A percentile compares a stretch with the other conserved stretches of the same genome.
phyloP scores from a whole-genome alignment of 192 early-diverging fungal genomes.

The Coemansia brasiliensis region DNA sequence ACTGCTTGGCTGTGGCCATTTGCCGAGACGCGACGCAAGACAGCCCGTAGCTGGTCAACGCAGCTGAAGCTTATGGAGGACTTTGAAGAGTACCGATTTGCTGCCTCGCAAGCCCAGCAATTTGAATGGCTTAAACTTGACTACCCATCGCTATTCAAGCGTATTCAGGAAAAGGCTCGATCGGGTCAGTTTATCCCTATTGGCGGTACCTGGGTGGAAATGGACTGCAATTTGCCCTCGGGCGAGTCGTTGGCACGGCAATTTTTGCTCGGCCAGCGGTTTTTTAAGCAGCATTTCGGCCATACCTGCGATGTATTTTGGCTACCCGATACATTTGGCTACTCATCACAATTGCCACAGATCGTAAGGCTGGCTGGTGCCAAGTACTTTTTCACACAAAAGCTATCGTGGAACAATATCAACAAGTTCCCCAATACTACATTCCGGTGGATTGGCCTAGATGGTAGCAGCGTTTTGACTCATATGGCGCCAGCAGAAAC shows the following conservation, averaged over 20 bases:
- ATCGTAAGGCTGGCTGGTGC: slow-evolving; percentile 75
- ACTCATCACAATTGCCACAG: slow-evolving; percentile 91
- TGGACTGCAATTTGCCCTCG: slow-evolving; percentile 97
- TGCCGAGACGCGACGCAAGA: slow-evolving; percentile 96
- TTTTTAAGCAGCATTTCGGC: slow-evolving; percentile 79
- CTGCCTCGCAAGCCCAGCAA: slow-evolving; percentile 96
- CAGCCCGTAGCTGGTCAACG: slow-evolving; percentile 79
- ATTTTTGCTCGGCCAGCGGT: slow-evolving; percentile 91
- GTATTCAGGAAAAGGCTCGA: slow-evolving; percentile 69
- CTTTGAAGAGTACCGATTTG: slow-evolving; percentile 88
- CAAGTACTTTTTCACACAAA: slow-evolving; percentile 98
- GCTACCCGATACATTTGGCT: slow-evolving; percentile 95
- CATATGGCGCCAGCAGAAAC: slow-evolving; percentile 94
- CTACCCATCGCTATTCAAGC: slow-evolving; percentile 81
- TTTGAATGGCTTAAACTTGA: slow-evolving; percentile 85
- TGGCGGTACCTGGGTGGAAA: slow-evolving; percentile 96
- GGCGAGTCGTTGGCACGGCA: slow-evolving; percentile 94
- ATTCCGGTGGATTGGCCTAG: slow-evolving; percentile 90
- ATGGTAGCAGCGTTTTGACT: slow-evolving; percentile 80
- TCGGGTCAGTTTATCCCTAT: slow-evolving; percentile 87
- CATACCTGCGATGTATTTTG: slow-evolving; percentile 77
- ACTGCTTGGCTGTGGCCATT: slow-evolving; percentile 98
- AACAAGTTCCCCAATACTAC: slow-evolving; percentile 98
- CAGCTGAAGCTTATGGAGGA: slow-evolving; percentile 80
- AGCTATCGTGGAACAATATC: slow-evolving; percentile 98